phyloP scores from a whole-genome alignment of 176 grass and related monocot species.

The Ampelocalamus luodianensis region DNA sequence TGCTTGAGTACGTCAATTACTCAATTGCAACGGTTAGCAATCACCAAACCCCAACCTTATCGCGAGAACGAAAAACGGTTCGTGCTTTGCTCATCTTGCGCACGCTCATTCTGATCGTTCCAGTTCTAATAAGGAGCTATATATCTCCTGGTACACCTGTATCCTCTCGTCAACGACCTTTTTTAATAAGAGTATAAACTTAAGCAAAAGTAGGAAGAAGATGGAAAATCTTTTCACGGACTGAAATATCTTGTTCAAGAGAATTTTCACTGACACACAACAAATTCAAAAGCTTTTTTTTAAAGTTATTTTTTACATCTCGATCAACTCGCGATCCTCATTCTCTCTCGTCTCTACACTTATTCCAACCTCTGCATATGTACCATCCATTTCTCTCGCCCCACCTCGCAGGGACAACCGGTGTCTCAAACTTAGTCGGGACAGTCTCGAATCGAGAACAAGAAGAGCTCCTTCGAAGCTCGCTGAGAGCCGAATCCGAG shows the following conservation, averaged over 20 bases:
- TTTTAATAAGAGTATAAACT: neutral
- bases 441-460: neutral
- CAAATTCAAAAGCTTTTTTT: neutral
- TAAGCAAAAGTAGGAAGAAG: neutral
- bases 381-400: constrained; percentile 1
- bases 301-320: constrained; percentile 34
- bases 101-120: constrained; percentile 36
- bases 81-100: constrained; percentile 33
- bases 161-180: constrained; percentile 22
- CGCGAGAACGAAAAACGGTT: neutral
- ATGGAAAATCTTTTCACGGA: neutral
- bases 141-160: constrained; percentile 33
- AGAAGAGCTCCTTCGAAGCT: neutral
- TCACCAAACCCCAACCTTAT: neutral
- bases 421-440: constrained; percentile 12
- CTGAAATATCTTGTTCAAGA: neutral
- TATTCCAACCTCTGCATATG: constrained; percentile 28
- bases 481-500: neutral
- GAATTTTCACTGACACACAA: constrained; percentile 3
- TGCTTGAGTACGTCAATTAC: constrained; percentile 17
- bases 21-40: constrained; percentile 1
- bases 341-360: neutral
- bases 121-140: constrained; percentile 30
- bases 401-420: neutral
- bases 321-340: neutral